Evolutionary conservation across 805 yeast genomes (phyloP).

Genomic region (Starmerella potacharoeniae): DNA sequence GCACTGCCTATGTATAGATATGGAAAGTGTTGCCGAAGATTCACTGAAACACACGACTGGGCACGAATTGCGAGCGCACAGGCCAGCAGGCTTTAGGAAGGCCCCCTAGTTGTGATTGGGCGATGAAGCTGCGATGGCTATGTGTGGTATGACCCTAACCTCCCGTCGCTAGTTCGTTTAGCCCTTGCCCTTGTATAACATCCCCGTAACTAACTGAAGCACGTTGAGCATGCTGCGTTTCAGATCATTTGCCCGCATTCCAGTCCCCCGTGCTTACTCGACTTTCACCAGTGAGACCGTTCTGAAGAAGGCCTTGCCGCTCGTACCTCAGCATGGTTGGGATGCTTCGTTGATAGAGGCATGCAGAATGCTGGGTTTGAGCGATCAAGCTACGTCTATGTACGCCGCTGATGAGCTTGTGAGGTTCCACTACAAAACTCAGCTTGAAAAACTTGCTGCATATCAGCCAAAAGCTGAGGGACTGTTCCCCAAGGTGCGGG

Average conservation of each 20-base stretch:
- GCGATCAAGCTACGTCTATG: slow-evolving; percentile 40
- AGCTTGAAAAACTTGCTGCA: slow-evolving; percentile 26
- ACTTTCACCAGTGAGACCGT: slow-evolving; percentile 25
- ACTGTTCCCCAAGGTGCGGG: slow-evolving; percentile 29
- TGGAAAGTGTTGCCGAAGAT: neutral
- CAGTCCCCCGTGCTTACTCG: neutral
- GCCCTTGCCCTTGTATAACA: neutral
- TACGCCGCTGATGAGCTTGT: slow-evolving; percentile 41
- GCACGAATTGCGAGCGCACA: neutral
- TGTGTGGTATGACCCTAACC: neutral
- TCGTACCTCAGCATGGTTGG: slow-evolving; percentile 46
- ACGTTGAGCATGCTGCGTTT: neutral
- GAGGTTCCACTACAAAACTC: slow-evolving; percentile 42
- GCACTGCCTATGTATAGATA: neutral
- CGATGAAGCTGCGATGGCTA: no score
- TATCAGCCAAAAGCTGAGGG: slow-evolving; percentile 1
- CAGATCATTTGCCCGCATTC: neutral
- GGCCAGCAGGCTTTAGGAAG: neutral
- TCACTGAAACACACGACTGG: neutral
- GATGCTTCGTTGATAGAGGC: slow-evolving; percentile 39
- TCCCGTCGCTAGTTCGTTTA: no score
- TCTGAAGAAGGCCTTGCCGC: slow-evolving; percentile 29
- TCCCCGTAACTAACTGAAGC: neutral
- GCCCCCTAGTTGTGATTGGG: neutral
- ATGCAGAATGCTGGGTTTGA: slow-evolving; percentile 38